phyloP scores from a whole-genome alignment of 2,329 filamentous ascomycete genomes.

The Fusarium scirpi region DNA sequence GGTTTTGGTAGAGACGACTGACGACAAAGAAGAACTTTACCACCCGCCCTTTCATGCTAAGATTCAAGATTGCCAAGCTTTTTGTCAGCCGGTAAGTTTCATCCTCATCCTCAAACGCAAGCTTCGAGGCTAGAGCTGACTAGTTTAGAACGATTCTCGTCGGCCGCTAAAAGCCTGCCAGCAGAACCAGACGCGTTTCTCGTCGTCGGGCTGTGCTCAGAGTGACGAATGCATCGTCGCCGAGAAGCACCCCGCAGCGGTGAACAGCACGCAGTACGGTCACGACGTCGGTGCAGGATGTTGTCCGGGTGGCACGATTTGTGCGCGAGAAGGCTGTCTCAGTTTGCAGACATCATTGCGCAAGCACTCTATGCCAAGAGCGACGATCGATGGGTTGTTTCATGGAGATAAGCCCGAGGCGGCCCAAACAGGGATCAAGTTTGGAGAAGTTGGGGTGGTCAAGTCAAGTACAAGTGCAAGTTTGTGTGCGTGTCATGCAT shows the following conservation, averaged over 20 bases:
- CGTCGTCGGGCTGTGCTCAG: constrained; percentile 24
- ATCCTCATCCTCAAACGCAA: neutral
- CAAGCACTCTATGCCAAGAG: constrained; percentile 17
- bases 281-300: constrained; percentile 24
- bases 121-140: neutral
- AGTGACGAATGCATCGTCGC: constrained; percentile 22
- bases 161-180: constrained; percentile 21
- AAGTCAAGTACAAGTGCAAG: neutral
- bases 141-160: constrained; percentile 25
- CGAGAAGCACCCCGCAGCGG: constrained; percentile 10
- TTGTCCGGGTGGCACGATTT: constrained; percentile 26
- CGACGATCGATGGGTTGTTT: constrained; percentile 3
- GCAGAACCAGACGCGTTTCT: constrained; percentile 1
- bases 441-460: constrained; percentile 33
- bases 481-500: neutral
- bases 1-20: neutral
- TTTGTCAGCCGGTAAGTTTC: constrained; percentile 25
- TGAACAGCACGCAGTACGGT: constrained; percentile 29
- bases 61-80: constrained; percentile 27
- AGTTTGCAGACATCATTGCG: constrained; percentile 37
- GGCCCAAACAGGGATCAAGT: constrained; percentile 26
- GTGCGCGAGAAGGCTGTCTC: constrained; percentile 29
- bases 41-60: constrained; percentile 11
- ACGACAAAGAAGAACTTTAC: neutral
- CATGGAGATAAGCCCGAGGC: neutral